Evolutionary conservation across 2,329 filamentous ascomycete species (phyloP), one percentile per base, ranked within the genome.

Genomic region (Allantophomopsis lycopodina): DNA sequence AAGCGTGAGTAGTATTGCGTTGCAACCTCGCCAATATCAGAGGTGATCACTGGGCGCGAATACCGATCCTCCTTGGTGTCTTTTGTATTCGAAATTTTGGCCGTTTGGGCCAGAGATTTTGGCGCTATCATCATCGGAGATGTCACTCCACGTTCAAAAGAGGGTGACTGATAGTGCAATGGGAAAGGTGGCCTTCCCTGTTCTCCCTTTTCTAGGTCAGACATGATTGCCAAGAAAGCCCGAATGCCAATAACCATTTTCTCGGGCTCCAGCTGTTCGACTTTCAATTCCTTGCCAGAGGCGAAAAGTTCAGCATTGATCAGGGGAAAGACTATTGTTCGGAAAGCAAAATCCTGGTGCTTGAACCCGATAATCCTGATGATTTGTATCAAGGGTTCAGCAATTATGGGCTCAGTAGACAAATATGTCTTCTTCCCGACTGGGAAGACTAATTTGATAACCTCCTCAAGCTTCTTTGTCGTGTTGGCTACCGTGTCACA

Each of bases 191-290:
- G 91, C 17, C 72, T 72, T 11, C 79, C 73, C 46, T 77, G 71
- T 37, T 88, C 81, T 18, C 81, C 80, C 46, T 82, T 89, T 58
- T 98, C 91, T 18, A 96, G 66, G 56, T 98, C 91, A 1, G 83
- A 74, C 76, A 98, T 89, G 48, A 96, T 86, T 23, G 83, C 84
- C 20, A 98, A 68, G 55, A 96, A 98, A 3, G 91, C 84, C 46
- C 87, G 76, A 46, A 98, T 98, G 2, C 88, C 91, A 49, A 98
- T 83, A n/a, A 96, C 89, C 63, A 95, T 94, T 51, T 85, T 82
- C 55, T 98, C 93, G 0, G 93, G 91, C 45, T 98, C 91, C 45
- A 98, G 71, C 53, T 93, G 85, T 54, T 96, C 91, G 20, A 95
- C 83, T 54, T 77, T 87, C 21, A 57, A 71, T 46, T 84, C 66